Conservation (phyloP, 208 protist species). For the Acanthamoeba healyi region DNA sequence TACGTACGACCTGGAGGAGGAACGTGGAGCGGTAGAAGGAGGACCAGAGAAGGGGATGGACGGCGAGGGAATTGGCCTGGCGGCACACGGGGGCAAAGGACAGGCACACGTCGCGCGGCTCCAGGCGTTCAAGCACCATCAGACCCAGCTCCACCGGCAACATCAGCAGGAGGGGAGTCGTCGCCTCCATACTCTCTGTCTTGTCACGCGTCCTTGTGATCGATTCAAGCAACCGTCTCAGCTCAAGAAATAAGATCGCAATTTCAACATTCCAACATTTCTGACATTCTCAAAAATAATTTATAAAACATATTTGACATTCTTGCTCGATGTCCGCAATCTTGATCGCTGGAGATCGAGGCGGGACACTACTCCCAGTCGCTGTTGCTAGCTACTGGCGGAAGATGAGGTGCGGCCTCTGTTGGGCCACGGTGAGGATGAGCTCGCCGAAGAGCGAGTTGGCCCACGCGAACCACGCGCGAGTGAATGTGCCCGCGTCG, state of each 20-base stretch:
- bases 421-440: constrained; percentile 34
- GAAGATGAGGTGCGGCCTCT: constrained; percentile 67
- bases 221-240: no score
- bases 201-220: no score
- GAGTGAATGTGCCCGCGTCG: constrained; percentile 75
- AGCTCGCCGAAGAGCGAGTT: constrained; percentile 81
- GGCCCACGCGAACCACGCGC: constrained; percentile 83
- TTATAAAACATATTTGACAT: no score
- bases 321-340: no score
- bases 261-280: no score
- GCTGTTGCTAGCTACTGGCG: neutral
- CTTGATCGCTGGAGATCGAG: no score
- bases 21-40: neutral
- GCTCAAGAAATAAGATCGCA: no score
- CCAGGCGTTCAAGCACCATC: constrained; percentile 14
- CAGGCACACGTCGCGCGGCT: neutral
- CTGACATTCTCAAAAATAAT: no score
- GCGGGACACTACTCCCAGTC: neutral
- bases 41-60: neutral
- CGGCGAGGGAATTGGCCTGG: neutral
- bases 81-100: neutral
- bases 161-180: neutral
- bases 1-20: neutral
- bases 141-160: constrained; percentile 1
- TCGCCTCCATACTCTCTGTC: neutral